Evolutionary conservation across 176 grass and related monocot genomes (phyloP).

Genomic region (Rhynchospora breviuscula): DNA sequence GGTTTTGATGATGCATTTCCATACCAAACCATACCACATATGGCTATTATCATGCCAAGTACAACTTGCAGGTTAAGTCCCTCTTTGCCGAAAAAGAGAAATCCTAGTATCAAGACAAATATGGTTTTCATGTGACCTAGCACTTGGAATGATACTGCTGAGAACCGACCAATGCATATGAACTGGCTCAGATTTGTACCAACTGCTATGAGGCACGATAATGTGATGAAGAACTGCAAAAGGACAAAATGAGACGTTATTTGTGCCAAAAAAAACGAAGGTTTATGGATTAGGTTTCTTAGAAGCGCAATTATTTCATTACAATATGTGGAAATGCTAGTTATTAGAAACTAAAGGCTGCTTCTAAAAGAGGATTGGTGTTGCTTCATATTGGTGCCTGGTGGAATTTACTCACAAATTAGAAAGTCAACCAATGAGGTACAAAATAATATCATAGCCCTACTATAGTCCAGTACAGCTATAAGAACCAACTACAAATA

Average conservation of each 20-base stretch:
- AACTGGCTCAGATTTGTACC: slow-evolving; percentile 89
- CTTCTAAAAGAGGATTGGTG: background rate
- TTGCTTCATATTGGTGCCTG: background rate
- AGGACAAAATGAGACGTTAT: background rate
- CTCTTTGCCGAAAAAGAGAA: slow-evolving; percentile 86
- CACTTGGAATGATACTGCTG: slow-evolving; percentile 88
- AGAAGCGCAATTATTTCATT: background rate
- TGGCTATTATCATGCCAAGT: slow-evolving; percentile 73
- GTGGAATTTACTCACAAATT: background rate
- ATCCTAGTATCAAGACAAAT: slow-evolving; percentile 72
- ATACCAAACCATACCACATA: slow-evolving; percentile 88
- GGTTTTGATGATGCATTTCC: slow-evolving; percentile 74
- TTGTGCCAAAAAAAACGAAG: background rate
- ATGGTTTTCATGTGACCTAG: slow-evolving; percentile 97
- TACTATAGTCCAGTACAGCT: background rate
- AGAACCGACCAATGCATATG: slow-evolving; percentile 91
- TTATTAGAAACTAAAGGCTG: background rate
- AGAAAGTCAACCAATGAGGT: background rate
- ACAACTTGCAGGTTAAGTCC: slow-evolving; percentile 71
- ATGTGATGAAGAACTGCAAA: slow-evolving; percentile 54
- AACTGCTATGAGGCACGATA: slow-evolving; percentile 78
- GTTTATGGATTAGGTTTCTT: background rate
- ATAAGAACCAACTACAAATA: background rate
- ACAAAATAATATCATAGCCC: background rate
- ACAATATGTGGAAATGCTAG: background rate